phyloP scores from a whole-genome alignment of 768 basidiomycete genomes.

The Lanmaoa pseudosensibilis region DNA sequence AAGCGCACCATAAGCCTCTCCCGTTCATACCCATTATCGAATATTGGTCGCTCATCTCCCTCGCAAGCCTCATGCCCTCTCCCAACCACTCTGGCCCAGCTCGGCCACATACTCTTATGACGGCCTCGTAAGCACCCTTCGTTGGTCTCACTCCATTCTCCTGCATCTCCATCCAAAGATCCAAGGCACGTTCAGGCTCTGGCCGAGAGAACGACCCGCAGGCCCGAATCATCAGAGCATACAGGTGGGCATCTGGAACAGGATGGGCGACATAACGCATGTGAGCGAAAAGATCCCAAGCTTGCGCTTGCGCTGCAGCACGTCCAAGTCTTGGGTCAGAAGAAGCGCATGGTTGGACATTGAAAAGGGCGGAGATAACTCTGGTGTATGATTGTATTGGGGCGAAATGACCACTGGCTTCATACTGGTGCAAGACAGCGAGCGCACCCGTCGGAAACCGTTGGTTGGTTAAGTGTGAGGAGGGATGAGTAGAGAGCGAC shows the following conservation, averaged over 20 bases:
- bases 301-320: slow-evolving; percentile 64
- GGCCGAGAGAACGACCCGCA: slow-evolving; percentile 65
- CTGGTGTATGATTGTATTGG: slow-evolving; percentile 76
- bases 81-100: slow-evolving; percentile 67
- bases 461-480: slow-evolving; percentile 19
- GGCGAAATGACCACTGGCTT: slow-evolving; percentile 57
- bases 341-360: slow-evolving; percentile 37
- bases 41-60: slow-evolving; percentile 82
- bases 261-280: slow-evolving; percentile 96
- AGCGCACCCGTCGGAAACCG: slow-evolving; percentile 64
- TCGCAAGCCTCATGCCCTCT: slow-evolving; percentile 81
- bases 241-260: slow-evolving; percentile 67
- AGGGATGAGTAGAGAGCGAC: slow-evolving; percentile 22
- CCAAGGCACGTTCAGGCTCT: slow-evolving; percentile 88
- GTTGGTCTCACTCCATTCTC: slow-evolving; percentile 67
- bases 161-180: slow-evolving; percentile 93
- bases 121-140: slow-evolving; percentile 70
- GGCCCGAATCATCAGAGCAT: slow-evolving; percentile 83
- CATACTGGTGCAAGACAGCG: slow-evolving; percentile 68
- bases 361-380: slow-evolving; percentile 59
- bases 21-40: slow-evolving; percentile 36
- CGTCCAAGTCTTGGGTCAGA: slow-evolving; percentile 28
- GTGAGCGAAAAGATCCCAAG: slow-evolving; percentile 93
- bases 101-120: slow-evolving; percentile 78
- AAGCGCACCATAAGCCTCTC: slow-evolving; percentile 68